Percentiles rank a stretch among this genome's conserved stretches.
phyloP scores from a whole-genome alignment of 2,329 filamentous ascomycete genomes.

The Ophiostoma quercus region DNA sequence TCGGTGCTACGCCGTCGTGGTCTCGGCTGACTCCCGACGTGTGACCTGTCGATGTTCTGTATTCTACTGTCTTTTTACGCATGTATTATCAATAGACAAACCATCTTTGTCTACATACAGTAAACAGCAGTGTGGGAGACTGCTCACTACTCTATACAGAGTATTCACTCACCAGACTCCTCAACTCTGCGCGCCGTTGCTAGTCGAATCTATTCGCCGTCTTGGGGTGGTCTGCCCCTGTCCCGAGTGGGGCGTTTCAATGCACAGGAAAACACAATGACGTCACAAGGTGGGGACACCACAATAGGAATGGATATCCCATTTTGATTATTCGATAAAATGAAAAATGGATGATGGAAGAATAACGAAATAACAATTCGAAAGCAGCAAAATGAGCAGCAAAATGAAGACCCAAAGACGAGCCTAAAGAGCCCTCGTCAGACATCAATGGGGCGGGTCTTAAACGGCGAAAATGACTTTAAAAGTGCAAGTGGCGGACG shows the following conservation, averaged over 20 bases:
- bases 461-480: background rate
- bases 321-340: background rate
- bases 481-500: background rate
- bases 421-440: background rate
- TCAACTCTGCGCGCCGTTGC: background rate
- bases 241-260: constrained; percentile 1
- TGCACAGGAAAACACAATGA: constrained; percentile 6
- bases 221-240: background rate
- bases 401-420: background rate
- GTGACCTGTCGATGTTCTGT: background rate
- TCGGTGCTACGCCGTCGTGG: background rate
- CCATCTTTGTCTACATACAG: background rate
- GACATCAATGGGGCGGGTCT: background rate
- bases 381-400: background rate
- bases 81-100: background rate
- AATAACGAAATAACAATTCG: background rate
- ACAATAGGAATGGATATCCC: background rate
- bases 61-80: background rate
- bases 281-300: background rate
- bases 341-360: background rate
- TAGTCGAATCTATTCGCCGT: background rate
- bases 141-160: background rate
- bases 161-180: background rate
- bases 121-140: background rate
- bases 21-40: constrained; percentile 10